Evolutionary conservation across 768 basidiomycete species (phyloP).

Genomic region (Boletus pseudo-olivaceus): DNA sequence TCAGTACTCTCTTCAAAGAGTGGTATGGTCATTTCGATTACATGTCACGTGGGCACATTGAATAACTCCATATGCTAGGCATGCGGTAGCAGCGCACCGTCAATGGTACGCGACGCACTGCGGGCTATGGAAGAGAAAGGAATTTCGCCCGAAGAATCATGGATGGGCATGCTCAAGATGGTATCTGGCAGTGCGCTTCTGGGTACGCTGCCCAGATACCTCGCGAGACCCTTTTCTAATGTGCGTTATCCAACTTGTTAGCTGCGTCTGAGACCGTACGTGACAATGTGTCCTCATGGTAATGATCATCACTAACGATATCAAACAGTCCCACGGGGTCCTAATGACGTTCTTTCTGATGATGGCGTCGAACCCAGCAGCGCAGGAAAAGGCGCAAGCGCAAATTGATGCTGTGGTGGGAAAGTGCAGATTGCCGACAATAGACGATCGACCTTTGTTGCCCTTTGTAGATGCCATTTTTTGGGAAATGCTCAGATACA

Average conservation of each 20-base stretch:
- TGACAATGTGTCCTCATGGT: background rate
- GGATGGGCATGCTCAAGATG: slow-evolving; percentile 6
- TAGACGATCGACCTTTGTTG: slow-evolving; percentile 7
- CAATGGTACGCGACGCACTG: slow-evolving; percentile 8
- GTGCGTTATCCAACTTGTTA: background rate
- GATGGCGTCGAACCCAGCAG: slow-evolving; percentile 3
- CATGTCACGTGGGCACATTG: too few species aligned
- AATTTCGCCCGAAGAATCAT: background rate
- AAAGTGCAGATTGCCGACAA: slow-evolving; percentile 1
- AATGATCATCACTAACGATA: background rate
- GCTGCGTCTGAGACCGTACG: background rate
- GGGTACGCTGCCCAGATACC: background rate
- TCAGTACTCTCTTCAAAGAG: background rate
- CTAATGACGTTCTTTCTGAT: slow-evolving; percentile 5
- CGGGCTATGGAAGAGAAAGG: background rate
- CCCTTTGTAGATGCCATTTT: slow-evolving; percentile 9
- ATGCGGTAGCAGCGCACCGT: background rate
- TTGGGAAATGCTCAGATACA: slow-evolving; percentile 1
- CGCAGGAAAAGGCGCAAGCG: slow-evolving; percentile 7
- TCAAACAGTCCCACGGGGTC: background rate
- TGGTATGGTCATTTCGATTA: background rate
- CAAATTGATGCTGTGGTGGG: slow-evolving; percentile 10
- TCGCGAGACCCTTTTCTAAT: background rate
- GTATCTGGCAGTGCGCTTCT: slow-evolving; percentile 7
- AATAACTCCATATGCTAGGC: background rate